phyloP scores from a whole-genome alignment of 306 rosid species.

The Mucuna pruriens region DNA sequence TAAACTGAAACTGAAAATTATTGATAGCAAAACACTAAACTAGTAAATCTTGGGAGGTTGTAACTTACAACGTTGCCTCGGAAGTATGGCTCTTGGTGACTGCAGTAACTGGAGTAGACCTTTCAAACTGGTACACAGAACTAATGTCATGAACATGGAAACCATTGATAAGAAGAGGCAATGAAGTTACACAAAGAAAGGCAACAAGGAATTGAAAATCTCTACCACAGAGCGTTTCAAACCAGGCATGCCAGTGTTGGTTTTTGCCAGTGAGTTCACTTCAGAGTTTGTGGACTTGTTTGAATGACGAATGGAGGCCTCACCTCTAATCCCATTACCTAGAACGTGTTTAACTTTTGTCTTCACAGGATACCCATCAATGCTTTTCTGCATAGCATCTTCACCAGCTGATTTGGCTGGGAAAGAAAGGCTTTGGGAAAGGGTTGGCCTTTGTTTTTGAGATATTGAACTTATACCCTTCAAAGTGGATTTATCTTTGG shows the following conservation, averaged over 20 bases:
- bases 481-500: constrained; percentile 62
- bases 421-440: constrained; percentile 87
- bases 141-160: constrained; percentile 18
- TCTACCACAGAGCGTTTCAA: constrained; percentile 57
- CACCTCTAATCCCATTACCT: constrained; percentile 48
- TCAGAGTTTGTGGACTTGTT: constrained; percentile 53
- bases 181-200: constrained; percentile 26
- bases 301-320: constrained; percentile 45
- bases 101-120: constrained; percentile 52
- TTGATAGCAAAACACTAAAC: neutral
- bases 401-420: constrained; percentile 59
- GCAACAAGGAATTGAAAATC: neutral
- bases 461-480: constrained; percentile 48
- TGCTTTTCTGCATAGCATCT: constrained; percentile 70
- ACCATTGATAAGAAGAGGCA: constrained; percentile 29
- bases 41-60: constrained; percentile 2
- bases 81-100: constrained; percentile 46
- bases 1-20: neutral
- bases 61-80: constrained; percentile 59
- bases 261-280: constrained; percentile 50
- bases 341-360: constrained; percentile 44
- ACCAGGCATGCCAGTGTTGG: constrained; percentile 45
- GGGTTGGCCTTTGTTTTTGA: constrained; percentile 52
- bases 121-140: constrained; percentile 59
- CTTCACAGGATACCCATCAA: constrained; percentile 59